phyloP scores from a whole-genome alignment of 768 basidiomycete genomes.

The Lactarius sp. region DNA sequence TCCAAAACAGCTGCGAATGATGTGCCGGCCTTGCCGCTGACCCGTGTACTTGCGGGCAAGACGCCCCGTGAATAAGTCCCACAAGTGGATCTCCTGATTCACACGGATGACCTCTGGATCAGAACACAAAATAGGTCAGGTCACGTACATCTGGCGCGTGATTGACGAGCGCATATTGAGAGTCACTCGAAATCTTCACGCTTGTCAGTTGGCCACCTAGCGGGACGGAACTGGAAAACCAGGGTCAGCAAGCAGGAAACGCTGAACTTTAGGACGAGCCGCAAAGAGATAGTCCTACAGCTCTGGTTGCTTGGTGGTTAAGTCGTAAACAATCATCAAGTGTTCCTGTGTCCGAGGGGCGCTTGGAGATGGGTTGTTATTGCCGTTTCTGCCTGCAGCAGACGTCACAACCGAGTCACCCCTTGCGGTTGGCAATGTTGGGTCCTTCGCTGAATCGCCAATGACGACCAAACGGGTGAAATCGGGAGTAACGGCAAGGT shows the following conservation, averaged over 20 bases:
- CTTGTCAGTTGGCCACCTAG: constrained; percentile 82
- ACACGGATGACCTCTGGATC: constrained; percentile 12
- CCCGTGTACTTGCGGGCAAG: constrained; percentile 80
- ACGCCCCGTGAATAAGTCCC: constrained; percentile 68
- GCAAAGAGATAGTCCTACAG: constrained; percentile 45
- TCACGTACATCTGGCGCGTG: constrained; percentile 76
- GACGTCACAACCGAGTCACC: constrained; percentile 27
- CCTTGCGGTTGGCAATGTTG: constrained; percentile 12
- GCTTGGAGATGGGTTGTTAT: constrained; percentile 30
- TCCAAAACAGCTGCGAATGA: constrained; percentile 92
- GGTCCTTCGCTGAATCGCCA: constrained; percentile 51
- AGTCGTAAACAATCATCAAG: constrained; percentile 72
- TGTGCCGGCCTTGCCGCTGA: constrained; percentile 76
- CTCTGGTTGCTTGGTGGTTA: constrained; percentile 61
- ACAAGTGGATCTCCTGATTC: constrained; percentile 80
- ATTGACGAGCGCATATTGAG: constrained; percentile 81
- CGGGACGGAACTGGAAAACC: constrained; percentile 48
- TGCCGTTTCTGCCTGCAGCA: constrained; percentile 29
- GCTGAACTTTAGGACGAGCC: constrained; percentile 11
- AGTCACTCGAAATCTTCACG: constrained; percentile 81
- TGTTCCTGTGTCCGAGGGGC: constrained; percentile 43
- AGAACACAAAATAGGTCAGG: constrained; percentile 21
- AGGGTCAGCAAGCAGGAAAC: constrained; percentile 22
- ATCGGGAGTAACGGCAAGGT: constrained; percentile 85
- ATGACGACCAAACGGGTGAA: constrained; percentile 79